Percentiles rank a stretch among this genome's conserved stretches.
Conservation (phyloP, 1,139 yeast species). For the Debaryomyces subglobosus region DNA sequence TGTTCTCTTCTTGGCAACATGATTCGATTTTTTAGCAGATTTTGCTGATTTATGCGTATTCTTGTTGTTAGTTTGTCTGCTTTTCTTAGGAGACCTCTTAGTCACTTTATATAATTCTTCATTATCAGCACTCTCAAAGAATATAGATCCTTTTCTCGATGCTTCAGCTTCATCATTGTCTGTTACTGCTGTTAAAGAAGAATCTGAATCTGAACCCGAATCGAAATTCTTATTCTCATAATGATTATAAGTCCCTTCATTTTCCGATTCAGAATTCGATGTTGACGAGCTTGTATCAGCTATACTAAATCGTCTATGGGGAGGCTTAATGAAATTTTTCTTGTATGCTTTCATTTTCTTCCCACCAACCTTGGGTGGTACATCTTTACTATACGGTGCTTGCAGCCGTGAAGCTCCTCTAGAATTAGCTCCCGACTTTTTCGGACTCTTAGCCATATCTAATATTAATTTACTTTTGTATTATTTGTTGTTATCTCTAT, state of each 20-base stretch:
- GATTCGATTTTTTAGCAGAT: constrained; percentile 11
- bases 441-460: constrained; percentile 36
- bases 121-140: constrained; percentile 9
- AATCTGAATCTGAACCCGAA: constrained; percentile 29
- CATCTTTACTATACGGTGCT: constrained; percentile 1
- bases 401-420: constrained; percentile 1
- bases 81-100: constrained; percentile 1
- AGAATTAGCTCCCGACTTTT: constrained; percentile 18
- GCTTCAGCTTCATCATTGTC: constrained; percentile 33
- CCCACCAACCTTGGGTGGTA: constrained; percentile 27
- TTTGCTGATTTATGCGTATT: constrained; percentile 1
- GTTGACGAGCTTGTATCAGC: constrained; percentile 41
- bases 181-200: constrained; percentile 47
- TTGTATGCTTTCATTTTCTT: constrained; percentile 34
- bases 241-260: constrained; percentile 16
- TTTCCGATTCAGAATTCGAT: constrained; percentile 29
- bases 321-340: constrained; percentile 9
- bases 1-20: constrained; percentile 23
- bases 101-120: neutral
- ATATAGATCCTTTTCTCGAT: constrained; percentile 13
- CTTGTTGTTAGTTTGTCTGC: constrained; percentile 1
- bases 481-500: neutral
- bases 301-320: constrained; percentile 46
- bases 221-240: constrained; percentile 10
- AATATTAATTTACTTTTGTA: neutral